Base-by-base conservation (phyloP, 768 basidiomycete species). In the Boletus pseudopeckii region DNA sequence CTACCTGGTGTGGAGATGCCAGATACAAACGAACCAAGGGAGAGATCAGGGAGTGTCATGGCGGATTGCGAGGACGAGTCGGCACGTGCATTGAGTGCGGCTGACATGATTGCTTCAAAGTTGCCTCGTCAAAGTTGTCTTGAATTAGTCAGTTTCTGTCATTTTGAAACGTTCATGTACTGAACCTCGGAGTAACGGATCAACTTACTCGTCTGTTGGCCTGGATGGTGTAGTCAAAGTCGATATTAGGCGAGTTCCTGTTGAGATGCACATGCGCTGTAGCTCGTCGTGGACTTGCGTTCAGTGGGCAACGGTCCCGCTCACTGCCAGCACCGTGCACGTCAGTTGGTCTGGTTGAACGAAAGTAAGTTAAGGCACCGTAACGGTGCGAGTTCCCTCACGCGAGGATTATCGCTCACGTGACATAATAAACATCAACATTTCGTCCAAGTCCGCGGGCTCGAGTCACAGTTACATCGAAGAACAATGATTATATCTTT, bases 21-120 rank as follows among this genome's bases (percentile, higher is more conserved):
- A 8, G 80, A 80, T 26, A 70, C 71, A 14, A 84, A 67, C 9
- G 84, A 83, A 28, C 79, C 80, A 1, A 86, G 72, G 8, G 85
- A 84, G 33, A 86, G 69, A 60, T 86, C 85, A n/a, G 79, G 80
- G 37, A 80, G 72, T 2, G 73, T 79, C 42, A 73, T 72, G 17
- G 64, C 61, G 1, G 80, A 80, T 51, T 76, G 74, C 3, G 67
- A 63, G 2, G 78, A 79, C 13, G 73, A 67, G 58, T 80, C 79
- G 44, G 69, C 67, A 1, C 69, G 67, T 22, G 62, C 48, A 48
- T 73, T 73, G 50, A 77, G 70, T 15, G 78, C 73, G 11, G 72
- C 68, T 45, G 79, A 79, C 77, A 79, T 79, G 56, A 39, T 9
- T 32, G 10, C 30, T 17, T 20, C 7, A 11, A 33, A 13, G 33